Conservation (phyloP, 306 rosid genomes). For the Quercus berberidifolia region DNA sequence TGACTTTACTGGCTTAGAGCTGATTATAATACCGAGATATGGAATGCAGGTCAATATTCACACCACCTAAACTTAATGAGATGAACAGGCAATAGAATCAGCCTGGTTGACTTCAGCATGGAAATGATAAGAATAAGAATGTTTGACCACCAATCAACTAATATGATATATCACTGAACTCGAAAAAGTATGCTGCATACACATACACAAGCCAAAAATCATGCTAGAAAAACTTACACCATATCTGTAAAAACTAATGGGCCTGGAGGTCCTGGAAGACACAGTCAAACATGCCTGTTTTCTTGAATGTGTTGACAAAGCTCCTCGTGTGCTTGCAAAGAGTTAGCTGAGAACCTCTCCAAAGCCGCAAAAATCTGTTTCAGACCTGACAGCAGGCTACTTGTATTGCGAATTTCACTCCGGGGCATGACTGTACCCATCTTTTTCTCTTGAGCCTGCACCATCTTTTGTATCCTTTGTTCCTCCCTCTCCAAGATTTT, state of each 20-base stretch:
- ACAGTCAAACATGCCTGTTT: slow-evolving; percentile 19
- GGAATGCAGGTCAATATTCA: not conserved
- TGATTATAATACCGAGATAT: not conserved
- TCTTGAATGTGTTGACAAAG: slow-evolving; percentile 43
- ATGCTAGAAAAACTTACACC: not conserved
- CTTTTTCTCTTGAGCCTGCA: slow-evolving; percentile 38
- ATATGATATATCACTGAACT: not conserved
- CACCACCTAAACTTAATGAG: not conserved
- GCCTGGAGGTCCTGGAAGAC: not conserved
- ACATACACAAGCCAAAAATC: not conserved
- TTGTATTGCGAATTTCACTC: slow-evolving; percentile 18
- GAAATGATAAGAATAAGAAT: not conserved
- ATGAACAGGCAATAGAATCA: not conserved
- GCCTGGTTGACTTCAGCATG: not conserved
- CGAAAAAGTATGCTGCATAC: too few species aligned
- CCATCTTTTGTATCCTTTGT: slow-evolving; percentile 51
- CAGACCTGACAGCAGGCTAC: slow-evolving; percentile 37
- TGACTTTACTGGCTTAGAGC: not conserved
- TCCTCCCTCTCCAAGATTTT: slow-evolving; percentile 42
- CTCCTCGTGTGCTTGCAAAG: slow-evolving; percentile 52
- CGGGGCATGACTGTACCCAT: slow-evolving; percentile 6
- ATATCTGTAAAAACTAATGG: not conserved
- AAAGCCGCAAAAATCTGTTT: slow-evolving; percentile 47
- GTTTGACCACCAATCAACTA: not conserved
- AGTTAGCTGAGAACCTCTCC: slow-evolving; percentile 50